Evolutionary conservation across 805 yeast genomes (phyloP).

Genomic region (Jamesozyma spencerorum): DNA sequence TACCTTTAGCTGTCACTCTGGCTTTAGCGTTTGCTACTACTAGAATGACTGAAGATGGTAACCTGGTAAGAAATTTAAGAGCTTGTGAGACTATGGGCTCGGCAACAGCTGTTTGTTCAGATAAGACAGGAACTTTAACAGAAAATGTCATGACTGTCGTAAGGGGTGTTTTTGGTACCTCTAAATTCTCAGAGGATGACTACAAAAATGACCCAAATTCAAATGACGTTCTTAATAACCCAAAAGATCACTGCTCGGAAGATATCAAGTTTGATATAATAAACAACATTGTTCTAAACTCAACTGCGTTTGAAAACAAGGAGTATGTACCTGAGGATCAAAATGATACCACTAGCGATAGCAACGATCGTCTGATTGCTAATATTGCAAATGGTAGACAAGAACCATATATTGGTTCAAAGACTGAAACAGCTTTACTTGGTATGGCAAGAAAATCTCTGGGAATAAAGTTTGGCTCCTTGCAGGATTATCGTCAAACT

Average conservation of each 20-base stretch:
- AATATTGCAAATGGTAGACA: conserved; percentile 15
- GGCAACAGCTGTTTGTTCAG: conserved; percentile 94
- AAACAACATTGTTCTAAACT: conserved; percentile 64
- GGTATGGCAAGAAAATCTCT: conserved; percentile 54
- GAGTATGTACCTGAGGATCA: conserved; percentile 8
- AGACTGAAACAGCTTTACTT: conserved; percentile 86
- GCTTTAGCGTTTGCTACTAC: conserved; percentile 97
- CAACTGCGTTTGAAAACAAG: conserved; percentile 83
- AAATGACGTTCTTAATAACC: conserved; percentile 5
- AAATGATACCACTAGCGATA: neutral
- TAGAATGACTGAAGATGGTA: conserved; percentile 94
- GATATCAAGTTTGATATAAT: conserved; percentile 24
- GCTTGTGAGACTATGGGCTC: conserved; percentile 99
- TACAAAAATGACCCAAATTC: conserved; percentile 6
- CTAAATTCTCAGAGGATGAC: conserved; percentile 45
- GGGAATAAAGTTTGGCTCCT: conserved; percentile 29
- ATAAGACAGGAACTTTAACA: conserved; percentile 94
- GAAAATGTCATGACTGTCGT: conserved; percentile 91
- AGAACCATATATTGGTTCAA: conserved; percentile 79
- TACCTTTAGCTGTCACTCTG: conserved; percentile 93
- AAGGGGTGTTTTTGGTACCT: conserved; percentile 55
- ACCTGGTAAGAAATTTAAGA: conserved; percentile 84
- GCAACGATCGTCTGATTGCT: conserved; percentile 5
- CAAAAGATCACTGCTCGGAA: conserved; percentile 9
- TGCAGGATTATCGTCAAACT: conserved; percentile 40